phyloP scores from a whole-genome alignment of 768 basidiomycete species.

The Lyophyllum shimeji region DNA sequence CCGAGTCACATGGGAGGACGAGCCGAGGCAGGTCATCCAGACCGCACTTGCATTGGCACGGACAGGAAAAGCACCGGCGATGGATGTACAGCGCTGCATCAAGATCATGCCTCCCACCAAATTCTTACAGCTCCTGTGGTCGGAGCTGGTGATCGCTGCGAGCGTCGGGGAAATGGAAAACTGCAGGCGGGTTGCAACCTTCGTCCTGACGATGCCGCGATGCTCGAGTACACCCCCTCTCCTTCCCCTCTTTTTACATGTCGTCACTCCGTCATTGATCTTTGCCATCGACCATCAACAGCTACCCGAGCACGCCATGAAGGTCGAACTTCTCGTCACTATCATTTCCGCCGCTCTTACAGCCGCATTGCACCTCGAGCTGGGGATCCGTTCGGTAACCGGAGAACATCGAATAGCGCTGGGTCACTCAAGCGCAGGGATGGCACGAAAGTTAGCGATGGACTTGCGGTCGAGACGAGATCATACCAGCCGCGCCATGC shows the following conservation, averaged over 20 bases:
- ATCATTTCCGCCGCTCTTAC: slow-evolving; percentile 67
- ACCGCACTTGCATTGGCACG: slow-evolving; percentile 56
- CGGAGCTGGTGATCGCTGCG: slow-evolving; percentile 54
- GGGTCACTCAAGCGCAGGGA: slow-evolving; percentile 60
- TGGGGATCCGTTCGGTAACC: slow-evolving; percentile 57
- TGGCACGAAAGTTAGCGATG: slow-evolving; percentile 66
- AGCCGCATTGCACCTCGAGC: slow-evolving; percentile 68
- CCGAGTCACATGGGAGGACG: slow-evolving; percentile 46
- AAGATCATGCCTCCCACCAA: slow-evolving; percentile 53
- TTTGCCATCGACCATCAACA: slow-evolving; percentile 52
- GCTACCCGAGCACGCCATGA: slow-evolving; percentile 52
- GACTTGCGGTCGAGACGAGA: slow-evolving; percentile 56
- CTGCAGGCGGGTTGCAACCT: slow-evolving; percentile 65
- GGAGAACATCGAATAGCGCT: slow-evolving; percentile 49
- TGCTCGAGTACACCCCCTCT: slow-evolving; percentile 54
- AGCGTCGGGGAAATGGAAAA: slow-evolving; percentile 60
- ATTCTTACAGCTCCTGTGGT: slow-evolving; percentile 71
- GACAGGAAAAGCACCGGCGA: slow-evolving; percentile 58
- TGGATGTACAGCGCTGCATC: slow-evolving; percentile 71
- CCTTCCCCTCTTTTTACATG: slow-evolving; percentile 71
- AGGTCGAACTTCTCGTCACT: slow-evolving; percentile 62
- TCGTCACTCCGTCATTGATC: slow-evolving; percentile 64
- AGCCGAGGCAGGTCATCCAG: slow-evolving; percentile 57
- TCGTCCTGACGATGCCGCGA: slow-evolving; percentile 64
- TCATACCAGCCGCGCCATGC: slow-evolving; percentile 49